phyloP scores from a whole-genome alignment of 169 alveolate genomes.

The Cyclospora cayetanensis region DNA sequence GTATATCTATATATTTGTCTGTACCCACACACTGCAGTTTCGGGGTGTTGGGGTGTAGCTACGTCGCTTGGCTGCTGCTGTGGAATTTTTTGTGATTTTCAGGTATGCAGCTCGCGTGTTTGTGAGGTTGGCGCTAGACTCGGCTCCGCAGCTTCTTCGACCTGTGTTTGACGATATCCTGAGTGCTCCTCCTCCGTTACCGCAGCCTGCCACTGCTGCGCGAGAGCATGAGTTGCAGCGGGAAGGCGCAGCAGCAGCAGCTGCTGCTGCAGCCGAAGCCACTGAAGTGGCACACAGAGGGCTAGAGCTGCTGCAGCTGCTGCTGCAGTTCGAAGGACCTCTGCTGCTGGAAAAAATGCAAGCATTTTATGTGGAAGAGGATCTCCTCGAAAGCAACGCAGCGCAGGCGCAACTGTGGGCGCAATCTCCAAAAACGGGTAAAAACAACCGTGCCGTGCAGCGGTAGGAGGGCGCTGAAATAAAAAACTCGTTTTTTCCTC shows the following conservation, averaged over 20 bases:
- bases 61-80: no score
- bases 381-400: neutral
- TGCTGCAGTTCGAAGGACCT: constrained; percentile 46
- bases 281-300: neutral
- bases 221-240: neutral
- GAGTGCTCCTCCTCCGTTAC: neutral
- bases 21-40: neutral
- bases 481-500: no score
- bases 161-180: constrained; percentile 38
- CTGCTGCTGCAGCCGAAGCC: constrained; percentile 43
- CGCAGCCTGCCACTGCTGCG: constrained; percentile 18
- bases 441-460: no score
- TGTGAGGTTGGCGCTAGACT: constrained; percentile 4
- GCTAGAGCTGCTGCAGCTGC: constrained; percentile 31
- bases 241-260: neutral
- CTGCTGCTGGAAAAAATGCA: constrained; percentile 65
- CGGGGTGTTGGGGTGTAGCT: neutral
- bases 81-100: no score
- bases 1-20: neutral
- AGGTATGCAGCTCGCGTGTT: constrained; percentile 63
- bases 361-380: neutral
- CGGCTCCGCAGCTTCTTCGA: constrained; percentile 28
- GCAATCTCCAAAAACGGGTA: no score
- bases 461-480: no score
- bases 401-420: constrained; percentile 42